Conservation (phyloP, 306 rosid species). For the Elaeagnus macrophylla region DNA sequence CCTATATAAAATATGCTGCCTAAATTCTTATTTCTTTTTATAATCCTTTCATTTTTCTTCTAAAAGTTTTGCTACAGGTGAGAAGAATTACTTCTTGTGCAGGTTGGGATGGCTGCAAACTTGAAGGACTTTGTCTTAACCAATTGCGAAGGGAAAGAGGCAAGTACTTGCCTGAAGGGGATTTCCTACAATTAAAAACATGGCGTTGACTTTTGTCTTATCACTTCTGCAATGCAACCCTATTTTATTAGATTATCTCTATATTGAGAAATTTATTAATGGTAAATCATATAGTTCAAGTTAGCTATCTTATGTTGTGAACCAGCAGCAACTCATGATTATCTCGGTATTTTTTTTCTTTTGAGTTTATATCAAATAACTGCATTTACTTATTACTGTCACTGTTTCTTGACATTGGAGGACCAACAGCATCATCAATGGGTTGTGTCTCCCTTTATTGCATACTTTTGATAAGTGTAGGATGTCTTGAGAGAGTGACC, state of each 20-base stretch:
- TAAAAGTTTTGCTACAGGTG: slow-evolving; percentile 9
- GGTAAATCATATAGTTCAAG: too few species aligned
- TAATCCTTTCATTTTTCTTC: background rate
- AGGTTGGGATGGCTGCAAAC: slow-evolving; percentile 97
- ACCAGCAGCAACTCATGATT: background rate
- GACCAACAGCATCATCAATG: too few species aligned
- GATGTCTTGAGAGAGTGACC: too few species aligned
- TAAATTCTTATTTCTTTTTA: background rate
- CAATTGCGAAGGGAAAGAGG: slow-evolving; percentile 72
- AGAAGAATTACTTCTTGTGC: slow-evolving; percentile 16
- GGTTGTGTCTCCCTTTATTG: too few species aligned
- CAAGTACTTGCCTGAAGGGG: slow-evolving; percentile 19
- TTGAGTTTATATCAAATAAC: background rate
- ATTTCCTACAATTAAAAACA: slow-evolving; percentile 4
- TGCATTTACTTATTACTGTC: too few species aligned
- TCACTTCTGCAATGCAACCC: background rate
- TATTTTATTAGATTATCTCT: too few species aligned
- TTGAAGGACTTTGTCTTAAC: slow-evolving; percentile 69
- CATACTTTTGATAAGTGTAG: too few species aligned
- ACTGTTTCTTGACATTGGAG: too few species aligned
- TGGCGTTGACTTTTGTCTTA: slow-evolving; percentile 9
- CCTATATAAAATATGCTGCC: slow-evolving; percentile 1
- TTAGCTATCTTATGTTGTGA: background rate
- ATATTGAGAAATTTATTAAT: too few species aligned
- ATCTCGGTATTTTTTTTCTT: too few species aligned